Evolutionary conservation across 805 yeast genomes (phyloP).

Genomic region (Saccharomycopsis schoenii): DNA sequence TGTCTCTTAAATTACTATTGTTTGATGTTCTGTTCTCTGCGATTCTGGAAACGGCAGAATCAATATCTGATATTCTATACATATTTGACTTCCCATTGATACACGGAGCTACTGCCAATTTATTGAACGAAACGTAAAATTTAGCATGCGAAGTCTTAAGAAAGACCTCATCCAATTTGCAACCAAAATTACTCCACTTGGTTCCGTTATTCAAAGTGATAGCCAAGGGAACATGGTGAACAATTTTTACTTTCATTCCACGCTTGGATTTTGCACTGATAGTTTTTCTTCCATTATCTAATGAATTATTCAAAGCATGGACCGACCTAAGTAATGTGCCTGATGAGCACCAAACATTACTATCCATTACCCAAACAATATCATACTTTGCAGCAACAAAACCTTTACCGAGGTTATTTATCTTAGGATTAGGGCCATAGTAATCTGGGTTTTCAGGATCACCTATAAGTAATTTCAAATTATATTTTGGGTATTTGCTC

Average conservation of each 20-base stretch:
- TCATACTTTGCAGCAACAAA: constrained; percentile 59
- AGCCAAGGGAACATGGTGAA: constrained; percentile 78
- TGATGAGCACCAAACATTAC: constrained; percentile 71
- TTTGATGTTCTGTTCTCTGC: constrained; percentile 23
- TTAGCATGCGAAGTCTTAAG: constrained; percentile 75
- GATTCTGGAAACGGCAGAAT: constrained; percentile 39
- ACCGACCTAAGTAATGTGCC: constrained; percentile 60
- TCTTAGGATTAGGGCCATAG: constrained; percentile 83
- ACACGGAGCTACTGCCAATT: constrained; percentile 71
- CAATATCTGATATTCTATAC: constrained; percentile 59
- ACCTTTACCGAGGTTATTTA: constrained; percentile 79
- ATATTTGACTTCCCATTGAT: constrained; percentile 85
- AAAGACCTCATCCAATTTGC: constrained; percentile 76
- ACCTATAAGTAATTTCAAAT: constrained; percentile 50
- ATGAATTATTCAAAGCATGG: constrained; percentile 35
- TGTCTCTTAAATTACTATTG: constrained; percentile 13
- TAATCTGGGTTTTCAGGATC: constrained; percentile 30
- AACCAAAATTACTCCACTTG: constrained; percentile 36
- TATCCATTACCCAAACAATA: constrained; percentile 75
- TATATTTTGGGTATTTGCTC: constrained; percentile 42
- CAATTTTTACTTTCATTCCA: constrained; percentile 44
- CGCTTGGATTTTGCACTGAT: constrained; percentile 20
- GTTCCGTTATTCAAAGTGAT: constrained; percentile 25
- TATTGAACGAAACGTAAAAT: constrained; percentile 72
- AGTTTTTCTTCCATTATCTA: constrained; percentile 38